Evolutionary conservation across 768 basidiomycete species (phyloP), one percentile per base, ranked within the genome.

Genomic region (Amanita rimosa): DNA sequence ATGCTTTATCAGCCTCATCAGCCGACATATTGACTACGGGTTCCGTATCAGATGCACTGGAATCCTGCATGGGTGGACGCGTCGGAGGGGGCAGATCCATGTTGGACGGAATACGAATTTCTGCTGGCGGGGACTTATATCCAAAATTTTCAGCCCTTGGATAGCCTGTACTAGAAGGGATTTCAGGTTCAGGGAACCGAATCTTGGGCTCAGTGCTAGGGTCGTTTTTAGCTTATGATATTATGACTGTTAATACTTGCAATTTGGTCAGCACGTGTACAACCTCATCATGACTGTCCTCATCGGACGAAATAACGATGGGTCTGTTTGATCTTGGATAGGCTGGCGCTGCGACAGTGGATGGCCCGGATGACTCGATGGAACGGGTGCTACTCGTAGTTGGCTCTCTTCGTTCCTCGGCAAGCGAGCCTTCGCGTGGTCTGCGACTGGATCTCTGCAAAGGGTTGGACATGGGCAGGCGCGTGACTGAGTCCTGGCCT

Each of bases 1-100:
- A 66, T 17, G 82, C 86, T 55, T 80, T 81, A 57, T 92, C 87
- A 0, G 88, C 81, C 17, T 92, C 86, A 0, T 62, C 66, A 26
- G 72, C 52, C 16, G 65, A 59, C 58, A 73, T 66, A 58, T 65
- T 5, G 53, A 46, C 36, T 64, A 56, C 24, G 64, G 65, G 16
- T 58, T 56, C 16, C 60, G 56, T 17, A 5, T 4, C 16, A 19
- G 9, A 58, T 56, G 0, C 59, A 60, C 7, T 58, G 61, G 19
- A 68, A 50, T 22, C 58, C 54, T 35, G 37, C 16, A 50, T 34
- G 14, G 53, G 50, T 17, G 51, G 39, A 14, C 47, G 51, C 8
- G 54, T 48, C 24, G 41, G 50, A 22, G 48, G 56, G 35, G 50
- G 37, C 39, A 63, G 40, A 44, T 60, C 63, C 38, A 49, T 55